Evolutionary conservation across 768 basidiomycete genomes (phyloP).

Genomic region (Lactarius tabidus): DNA sequence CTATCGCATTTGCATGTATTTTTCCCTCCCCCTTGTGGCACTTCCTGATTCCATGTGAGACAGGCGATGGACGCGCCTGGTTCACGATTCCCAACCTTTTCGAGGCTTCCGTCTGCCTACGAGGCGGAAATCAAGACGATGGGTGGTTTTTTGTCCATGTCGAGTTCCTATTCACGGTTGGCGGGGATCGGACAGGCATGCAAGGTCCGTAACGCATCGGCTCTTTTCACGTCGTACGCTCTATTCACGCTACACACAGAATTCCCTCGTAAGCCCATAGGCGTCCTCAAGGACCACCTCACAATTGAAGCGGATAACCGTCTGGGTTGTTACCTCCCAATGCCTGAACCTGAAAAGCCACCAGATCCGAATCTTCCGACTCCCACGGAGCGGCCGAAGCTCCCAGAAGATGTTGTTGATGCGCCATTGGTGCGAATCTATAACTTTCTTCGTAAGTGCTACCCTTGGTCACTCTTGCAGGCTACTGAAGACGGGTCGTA

Average conservation of each 20-base stretch:
- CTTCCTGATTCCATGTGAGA: constrained; percentile 5
- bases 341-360: constrained; percentile 30
- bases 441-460: constrained; percentile 79
- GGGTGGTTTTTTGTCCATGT: constrained; percentile 86
- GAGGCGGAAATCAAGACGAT: constrained; percentile 62
- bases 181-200: constrained; percentile 66
- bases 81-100: constrained; percentile 74
- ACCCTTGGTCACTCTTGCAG: constrained; percentile 2
- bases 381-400: constrained; percentile 36
- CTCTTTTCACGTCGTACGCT: neutral
- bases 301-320: constrained; percentile 69
- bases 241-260: constrained; percentile 40
- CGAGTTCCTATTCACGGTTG: constrained; percentile 68
- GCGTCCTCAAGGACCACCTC: constrained; percentile 62
- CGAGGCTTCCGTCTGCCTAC: constrained; percentile 67
- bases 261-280: constrained; percentile 66
- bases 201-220: constrained; percentile 50
- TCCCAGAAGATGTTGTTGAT: constrained; percentile 64
- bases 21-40: constrained; percentile 26
- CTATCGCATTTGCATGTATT: constrained; percentile 56
- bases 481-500: constrained; percentile 31
- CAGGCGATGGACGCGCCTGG: constrained; percentile 73
- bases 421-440: constrained; percentile 80
- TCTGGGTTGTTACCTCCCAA: constrained; percentile 57
- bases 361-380: constrained; percentile 42